phyloP scores from a whole-genome alignment of 2,329 filamentous ascomycete species.

The Sarocladium strictum region DNA sequence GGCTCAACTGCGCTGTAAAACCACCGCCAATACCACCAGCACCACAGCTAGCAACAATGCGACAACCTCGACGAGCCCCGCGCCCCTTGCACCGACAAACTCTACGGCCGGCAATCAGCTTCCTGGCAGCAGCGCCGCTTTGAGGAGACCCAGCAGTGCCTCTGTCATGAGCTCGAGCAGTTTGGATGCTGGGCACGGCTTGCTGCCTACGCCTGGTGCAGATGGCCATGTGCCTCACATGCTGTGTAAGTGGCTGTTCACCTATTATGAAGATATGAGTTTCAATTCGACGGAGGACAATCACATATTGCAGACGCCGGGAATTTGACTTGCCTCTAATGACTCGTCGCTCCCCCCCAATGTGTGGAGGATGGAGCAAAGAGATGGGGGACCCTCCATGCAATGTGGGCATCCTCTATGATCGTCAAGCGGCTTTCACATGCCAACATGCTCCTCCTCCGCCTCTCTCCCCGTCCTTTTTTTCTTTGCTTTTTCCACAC shows the following conservation, averaged over 20 bases:
- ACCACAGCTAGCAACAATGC: not conserved
- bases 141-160: slow-evolving; percentile 30
- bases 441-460: slow-evolving; percentile 9
- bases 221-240: slow-evolving; percentile 42
- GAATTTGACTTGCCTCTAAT: too few species aligned
- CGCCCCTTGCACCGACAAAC: slow-evolving; percentile 2
- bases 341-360: too few species aligned
- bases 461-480: slow-evolving; percentile 6
- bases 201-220: slow-evolving; percentile 20
- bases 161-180: slow-evolving; percentile 27
- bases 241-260: slow-evolving; percentile 41
- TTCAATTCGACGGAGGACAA: too few species aligned
- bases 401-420: not conserved
- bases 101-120: not conserved
- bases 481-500: too few species aligned
- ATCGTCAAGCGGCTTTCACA: slow-evolving; percentile 7
- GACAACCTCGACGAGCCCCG: slow-evolving; percentile 8
- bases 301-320: too few species aligned
- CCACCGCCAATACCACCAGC: not conserved
- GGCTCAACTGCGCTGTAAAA: slow-evolving; percentile 27
- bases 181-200: slow-evolving; percentile 16
- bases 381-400: too few species aligned
- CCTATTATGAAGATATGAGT: too few species aligned
- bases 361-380: too few species aligned
- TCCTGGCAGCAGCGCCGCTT: slow-evolving; percentile 26